These are phyloP conservation scores for Quercus lobata DNA, from an alignment of 331 rosid species.

Conservation along the genomic window DNA sequence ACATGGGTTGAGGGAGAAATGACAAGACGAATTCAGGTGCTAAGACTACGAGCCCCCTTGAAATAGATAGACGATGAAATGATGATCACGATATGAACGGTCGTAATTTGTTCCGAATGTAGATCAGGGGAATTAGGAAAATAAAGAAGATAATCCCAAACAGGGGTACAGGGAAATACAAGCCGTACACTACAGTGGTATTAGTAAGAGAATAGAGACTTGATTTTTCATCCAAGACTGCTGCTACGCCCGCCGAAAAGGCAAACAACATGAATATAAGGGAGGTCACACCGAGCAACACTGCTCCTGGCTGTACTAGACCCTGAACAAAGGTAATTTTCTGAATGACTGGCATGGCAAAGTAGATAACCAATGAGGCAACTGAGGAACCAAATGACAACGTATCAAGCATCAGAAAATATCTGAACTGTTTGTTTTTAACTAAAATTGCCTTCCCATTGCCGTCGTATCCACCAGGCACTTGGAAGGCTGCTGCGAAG, in stretches of 20 bases:
- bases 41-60: too few species aligned
- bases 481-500: too few species aligned
- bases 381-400: too few species aligned
- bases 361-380: fast-evolving
- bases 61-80: too few species aligned
- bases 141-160: fast-evolving
- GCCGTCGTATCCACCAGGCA: too few species aligned
- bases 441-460: too few species aligned
- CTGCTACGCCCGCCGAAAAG: fast-evolving
- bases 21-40: too few species aligned
- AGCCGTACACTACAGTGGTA: fast-evolving
- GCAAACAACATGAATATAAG: fast-evolving
- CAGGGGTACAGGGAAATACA: fast-evolving
- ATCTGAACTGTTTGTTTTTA: fast-evolving
- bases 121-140: fast-evolving
- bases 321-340: fast-evolving
- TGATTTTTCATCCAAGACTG: too few species aligned
- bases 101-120: fast-evolving
- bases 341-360: fast-evolving
- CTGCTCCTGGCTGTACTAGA: fast-evolving
- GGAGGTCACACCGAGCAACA: fast-evolving
- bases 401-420: fast-evolving
- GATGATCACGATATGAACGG: fast-evolving
- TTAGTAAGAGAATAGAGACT: too few species aligned
- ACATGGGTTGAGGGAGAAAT: too few species aligned